Percentiles rank a stretch among this genome's conserved stretches.
phyloP scores from a whole-genome alignment of 2,329 filamentous ascomycete species.

The Neophaeococcomyces aloes region DNA sequence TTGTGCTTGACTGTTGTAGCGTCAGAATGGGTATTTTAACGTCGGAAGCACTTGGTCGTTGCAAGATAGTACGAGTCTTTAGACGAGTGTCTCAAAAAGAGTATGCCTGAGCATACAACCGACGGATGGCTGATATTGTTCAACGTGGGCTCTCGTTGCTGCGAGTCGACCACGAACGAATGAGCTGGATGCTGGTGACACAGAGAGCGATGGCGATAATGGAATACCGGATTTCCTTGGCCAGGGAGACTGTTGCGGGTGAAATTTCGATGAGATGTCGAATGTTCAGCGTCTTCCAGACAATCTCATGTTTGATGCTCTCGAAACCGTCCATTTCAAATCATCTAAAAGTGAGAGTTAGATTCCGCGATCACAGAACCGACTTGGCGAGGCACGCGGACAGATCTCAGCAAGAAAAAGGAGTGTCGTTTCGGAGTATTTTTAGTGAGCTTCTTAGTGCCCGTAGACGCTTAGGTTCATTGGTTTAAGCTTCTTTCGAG shows the following conservation, averaged over 20 bases:
- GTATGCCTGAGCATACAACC: too few species aligned
- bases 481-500: constrained; percentile 3
- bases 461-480: not conserved
- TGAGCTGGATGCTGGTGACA: constrained; percentile 25
- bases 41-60: not conserved
- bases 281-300: constrained; percentile 35
- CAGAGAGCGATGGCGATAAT: constrained; percentile 42
- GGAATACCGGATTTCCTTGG: constrained; percentile 42
- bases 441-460: constrained; percentile 1
- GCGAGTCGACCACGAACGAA: constrained; percentile 5
- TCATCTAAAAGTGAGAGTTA: not conserved
- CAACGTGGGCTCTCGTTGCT: constrained; percentile 1
- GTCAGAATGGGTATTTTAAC: not conserved
- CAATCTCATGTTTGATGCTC: constrained; percentile 37
- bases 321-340: constrained; percentile 19
- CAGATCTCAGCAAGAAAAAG: constrained; percentile 1
- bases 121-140: too few species aligned
- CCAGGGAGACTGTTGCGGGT: constrained; percentile 38
- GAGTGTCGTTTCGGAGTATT: not conserved
- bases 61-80: too few species aligned
- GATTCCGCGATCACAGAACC: too few species aligned
- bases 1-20: not conserved
- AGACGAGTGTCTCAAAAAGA: too few species aligned
- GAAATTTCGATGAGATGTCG: constrained; percentile 44
- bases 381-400: too few species aligned